These are phyloP conservation scores for Seiridium unicorne DNA, from an alignment of 2,329 filamentous ascomycete species.

Conservation along the genomic window DNA sequence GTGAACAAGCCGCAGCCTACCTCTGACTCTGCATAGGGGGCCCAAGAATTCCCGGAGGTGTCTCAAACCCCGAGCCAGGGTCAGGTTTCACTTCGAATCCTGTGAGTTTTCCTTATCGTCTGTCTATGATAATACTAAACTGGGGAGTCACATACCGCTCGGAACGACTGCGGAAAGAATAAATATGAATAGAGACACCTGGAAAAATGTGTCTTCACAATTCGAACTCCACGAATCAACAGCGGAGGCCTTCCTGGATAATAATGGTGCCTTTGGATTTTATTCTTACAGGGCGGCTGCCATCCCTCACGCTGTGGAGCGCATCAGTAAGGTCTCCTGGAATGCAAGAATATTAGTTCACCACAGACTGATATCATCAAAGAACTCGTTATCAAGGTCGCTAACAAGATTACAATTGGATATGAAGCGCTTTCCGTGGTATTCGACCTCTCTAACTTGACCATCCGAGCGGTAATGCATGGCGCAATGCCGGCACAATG, in stretches of 20 bases:
- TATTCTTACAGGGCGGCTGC: not conserved
- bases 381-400: not conserved
- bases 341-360: not conserved
- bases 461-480: not conserved
- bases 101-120: not conserved
- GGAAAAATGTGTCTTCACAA: not conserved
- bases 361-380: not conserved
- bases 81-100: not conserved
- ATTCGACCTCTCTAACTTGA: not conserved
- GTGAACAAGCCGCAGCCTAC: not conserved
- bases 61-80: not conserved
- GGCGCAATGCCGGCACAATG: not conserved
- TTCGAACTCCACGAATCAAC: not conserved
- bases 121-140: not conserved
- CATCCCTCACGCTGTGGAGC: not conserved
- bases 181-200: not conserved
- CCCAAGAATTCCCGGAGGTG: not conserved
- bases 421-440: not conserved
- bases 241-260: not conserved
- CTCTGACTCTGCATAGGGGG: not conserved
- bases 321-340: not conserved
- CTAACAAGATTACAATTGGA: not conserved
- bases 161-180: not conserved
- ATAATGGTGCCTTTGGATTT: not conserved
- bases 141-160: not conserved